Percentiles rank a stretch among this genome's conserved stretches.
Evolutionary conservation across 306 rosid genomes (phyloP).

Genomic region (Glycine tomentella): DNA sequence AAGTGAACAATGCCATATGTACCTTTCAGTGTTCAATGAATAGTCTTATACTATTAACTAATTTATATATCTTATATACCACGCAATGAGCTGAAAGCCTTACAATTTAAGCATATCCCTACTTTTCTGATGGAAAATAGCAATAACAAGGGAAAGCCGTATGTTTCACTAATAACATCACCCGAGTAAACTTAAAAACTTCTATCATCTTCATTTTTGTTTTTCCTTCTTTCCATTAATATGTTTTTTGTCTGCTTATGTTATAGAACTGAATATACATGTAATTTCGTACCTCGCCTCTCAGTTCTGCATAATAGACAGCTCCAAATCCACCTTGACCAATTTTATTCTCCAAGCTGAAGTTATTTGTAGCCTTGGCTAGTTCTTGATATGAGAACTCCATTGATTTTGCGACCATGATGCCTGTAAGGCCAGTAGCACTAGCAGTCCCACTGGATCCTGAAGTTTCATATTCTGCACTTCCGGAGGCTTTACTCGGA

Average conservation of each 20-base stretch:
- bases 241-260: neutral
- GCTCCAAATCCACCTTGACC: slow-evolving; percentile 95
- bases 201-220: slow-evolving; percentile 1
- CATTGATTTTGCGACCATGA: slow-evolving; percentile 72
- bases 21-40: slow-evolving; percentile 20
- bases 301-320: slow-evolving; percentile 83
- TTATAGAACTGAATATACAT: slow-evolving; percentile 12
- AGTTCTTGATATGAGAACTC: slow-evolving; percentile 85
- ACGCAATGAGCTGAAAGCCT: neutral
- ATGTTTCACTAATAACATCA: neutral
- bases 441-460: slow-evolving; percentile 50
- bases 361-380: slow-evolving; percentile 75
- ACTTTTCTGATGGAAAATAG: neutral
- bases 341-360: slow-evolving; percentile 76
- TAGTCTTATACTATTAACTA: neutral
- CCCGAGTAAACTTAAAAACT: neutral
- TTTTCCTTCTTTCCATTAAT: neutral
- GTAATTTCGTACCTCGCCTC: slow-evolving; percentile 75
- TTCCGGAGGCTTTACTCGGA: slow-evolving; percentile 49
- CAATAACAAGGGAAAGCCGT: neutral
- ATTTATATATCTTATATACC: neutral
- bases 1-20: neutral
- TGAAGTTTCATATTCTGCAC: slow-evolving; percentile 54
- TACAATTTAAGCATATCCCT: neutral
- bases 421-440: slow-evolving; percentile 57